Evolutionary conservation across 495 filamentous ascomycete species (phyloP).

Genomic region (Talaromyces wortmannii): DNA sequence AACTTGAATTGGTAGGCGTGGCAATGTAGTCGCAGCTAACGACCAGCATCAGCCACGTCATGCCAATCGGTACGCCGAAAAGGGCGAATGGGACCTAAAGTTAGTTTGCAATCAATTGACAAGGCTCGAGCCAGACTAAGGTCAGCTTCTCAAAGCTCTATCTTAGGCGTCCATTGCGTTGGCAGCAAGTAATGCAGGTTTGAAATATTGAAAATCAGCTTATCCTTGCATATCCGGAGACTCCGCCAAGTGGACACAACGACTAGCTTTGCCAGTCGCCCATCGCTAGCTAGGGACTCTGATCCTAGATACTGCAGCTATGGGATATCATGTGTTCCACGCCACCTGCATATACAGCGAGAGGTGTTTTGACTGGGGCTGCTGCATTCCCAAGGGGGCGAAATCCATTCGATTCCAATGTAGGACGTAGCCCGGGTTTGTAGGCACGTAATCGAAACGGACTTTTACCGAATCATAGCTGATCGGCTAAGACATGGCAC

Average conservation of each 20-base stretch:
- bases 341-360: not conserved
- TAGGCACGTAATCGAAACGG: not conserved
- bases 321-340: not conserved
- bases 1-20: not conserved
- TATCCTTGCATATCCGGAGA: not conserved
- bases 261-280: not conserved
- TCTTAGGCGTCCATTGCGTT: not conserved
- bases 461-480: no score
- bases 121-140: not conserved
- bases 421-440: not conserved
- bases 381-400: no score
- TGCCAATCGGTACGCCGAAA: not conserved
- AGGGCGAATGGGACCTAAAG: not conserved
- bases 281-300: not conserved
- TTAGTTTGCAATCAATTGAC: not conserved
- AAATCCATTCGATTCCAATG: not conserved
- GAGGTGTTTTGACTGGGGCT: not conserved
- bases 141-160: not conserved
- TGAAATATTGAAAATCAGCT: not conserved
- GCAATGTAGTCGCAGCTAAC: not conserved
- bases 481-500: no score
- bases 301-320: not conserved
- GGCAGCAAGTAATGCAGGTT: not conserved
- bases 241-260: not conserved
- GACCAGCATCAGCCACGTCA: not conserved